Percentiles rank a stretch among this genome's conserved stretches.
phyloP scores from a whole-genome alignment of 2,329 filamentous ascomycete genomes.

The Colletotrichum scovillei region DNA sequence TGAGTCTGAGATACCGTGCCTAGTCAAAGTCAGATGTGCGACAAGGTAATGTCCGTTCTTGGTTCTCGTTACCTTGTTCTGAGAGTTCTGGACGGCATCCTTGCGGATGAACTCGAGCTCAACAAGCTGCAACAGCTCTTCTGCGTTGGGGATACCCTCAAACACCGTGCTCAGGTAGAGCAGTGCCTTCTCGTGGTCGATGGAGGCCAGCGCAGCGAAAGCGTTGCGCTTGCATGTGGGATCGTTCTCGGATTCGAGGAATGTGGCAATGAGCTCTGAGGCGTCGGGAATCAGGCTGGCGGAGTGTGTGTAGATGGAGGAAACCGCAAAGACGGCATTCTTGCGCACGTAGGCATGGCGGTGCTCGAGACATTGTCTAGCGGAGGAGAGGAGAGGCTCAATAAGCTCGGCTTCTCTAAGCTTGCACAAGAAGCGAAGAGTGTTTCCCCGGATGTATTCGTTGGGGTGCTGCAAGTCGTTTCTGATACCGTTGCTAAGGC shows the following conservation, averaged over 20 bases:
- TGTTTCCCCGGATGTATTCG: conserved; percentile 98
- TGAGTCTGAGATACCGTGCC: conserved; percentile 91
- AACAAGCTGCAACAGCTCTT: conserved; percentile 91
- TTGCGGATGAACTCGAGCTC: conserved; percentile 98
- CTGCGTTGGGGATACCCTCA: conserved; percentile 92
- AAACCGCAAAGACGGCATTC: conserved; percentile 94
- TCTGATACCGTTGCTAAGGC: conserved; percentile 88
- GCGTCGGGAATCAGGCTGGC: conserved; percentile 95
- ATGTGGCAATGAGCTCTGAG: conserved; percentile 88
- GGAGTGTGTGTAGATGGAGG: conserved; percentile 91
- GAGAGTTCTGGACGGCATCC: conserved; percentile 92
- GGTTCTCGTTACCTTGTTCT: conserved; percentile 80
- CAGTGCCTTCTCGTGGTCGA: conserved; percentile 93
- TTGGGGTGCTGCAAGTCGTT: conserved; percentile 98
- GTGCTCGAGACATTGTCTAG: conserved; percentile 92
- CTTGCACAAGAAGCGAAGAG: conserved; percentile 97
- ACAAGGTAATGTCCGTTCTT: not conserved
- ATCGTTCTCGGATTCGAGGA: conserved; percentile 91
- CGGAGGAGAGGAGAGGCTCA: conserved; percentile 93
- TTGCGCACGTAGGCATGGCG: conserved; percentile 98
- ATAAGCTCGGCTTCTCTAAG: conserved; percentile 95
- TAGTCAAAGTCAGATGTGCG: conserved; percentile 45
- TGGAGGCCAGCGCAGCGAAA: conserved; percentile 89
- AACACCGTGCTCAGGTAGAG: conserved; percentile 90
- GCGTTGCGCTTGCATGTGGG: conserved; percentile 98